phyloP scores from a whole-genome alignment of 73 alveolate species.

The Paraurostyla sp. region DNA sequence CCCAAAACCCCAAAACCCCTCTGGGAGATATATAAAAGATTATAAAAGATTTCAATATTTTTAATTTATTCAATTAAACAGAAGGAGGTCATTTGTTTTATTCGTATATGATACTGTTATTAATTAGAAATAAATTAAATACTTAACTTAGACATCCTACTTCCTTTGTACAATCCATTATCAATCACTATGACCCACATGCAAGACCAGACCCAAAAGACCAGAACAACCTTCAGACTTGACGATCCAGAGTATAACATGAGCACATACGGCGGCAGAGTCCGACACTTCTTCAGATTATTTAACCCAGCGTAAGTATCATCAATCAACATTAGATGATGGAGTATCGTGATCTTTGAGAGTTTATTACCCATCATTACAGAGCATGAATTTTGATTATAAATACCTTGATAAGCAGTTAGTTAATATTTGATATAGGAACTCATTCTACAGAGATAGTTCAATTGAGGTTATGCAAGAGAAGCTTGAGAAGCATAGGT shows the following conservation, averaged over 20 bases:
- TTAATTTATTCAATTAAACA: too few species aligned
- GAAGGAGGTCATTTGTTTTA: too few species aligned
- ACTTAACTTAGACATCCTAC: not conserved
- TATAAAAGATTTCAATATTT: too few species aligned
- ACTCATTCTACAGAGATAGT: slow-evolving; percentile 24
- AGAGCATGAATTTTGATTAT: not conserved
- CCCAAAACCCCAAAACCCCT: too few species aligned
- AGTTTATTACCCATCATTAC: not conserved
- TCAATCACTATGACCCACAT: slow-evolving; percentile 7
- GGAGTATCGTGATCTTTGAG: not conserved
- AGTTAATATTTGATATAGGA: slow-evolving; percentile 12
- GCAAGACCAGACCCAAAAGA: slow-evolving; percentile 15
- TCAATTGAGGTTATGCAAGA: slow-evolving; percentile 46
- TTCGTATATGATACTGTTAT: not conserved
- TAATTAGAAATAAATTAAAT: slow-evolving; percentile 10
- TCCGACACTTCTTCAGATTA: slow-evolving; percentile 40
- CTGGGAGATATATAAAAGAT: too few species aligned
- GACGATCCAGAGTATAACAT: slow-evolving; percentile 57
- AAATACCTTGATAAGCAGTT: not conserved
- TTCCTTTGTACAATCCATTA: too few species aligned
- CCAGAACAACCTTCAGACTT: slow-evolving; percentile 57
- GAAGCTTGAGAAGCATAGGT: slow-evolving; percentile 54
- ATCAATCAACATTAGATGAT: not conserved
- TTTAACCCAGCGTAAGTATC: slow-evolving; percentile 61
- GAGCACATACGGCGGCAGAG: slow-evolving; percentile 58